A percentile compares a stretch with the other conserved stretches of the same genome.
Evolutionary conservation across 2,329 filamentous ascomycete genomes (phyloP).

Genomic region (Fusarium albosuccineum): DNA sequence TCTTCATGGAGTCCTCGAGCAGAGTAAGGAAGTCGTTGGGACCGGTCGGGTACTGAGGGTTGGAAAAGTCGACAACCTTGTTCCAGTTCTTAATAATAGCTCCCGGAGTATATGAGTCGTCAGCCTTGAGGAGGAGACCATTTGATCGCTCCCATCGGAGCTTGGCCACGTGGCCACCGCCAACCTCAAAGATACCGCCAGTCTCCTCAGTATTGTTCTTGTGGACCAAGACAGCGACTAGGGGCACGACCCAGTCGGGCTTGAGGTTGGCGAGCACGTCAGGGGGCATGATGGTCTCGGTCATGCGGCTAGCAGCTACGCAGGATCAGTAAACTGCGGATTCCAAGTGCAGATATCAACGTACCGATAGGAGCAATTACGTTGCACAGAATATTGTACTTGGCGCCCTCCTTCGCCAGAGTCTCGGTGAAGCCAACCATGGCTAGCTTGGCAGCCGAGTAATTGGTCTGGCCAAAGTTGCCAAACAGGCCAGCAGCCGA

Average conservation of each 20-base stretch:
- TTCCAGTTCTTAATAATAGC: constrained; percentile 92
- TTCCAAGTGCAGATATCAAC: constrained; percentile 22
- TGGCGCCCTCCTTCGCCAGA: constrained; percentile 94
- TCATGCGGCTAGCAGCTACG: constrained; percentile 91
- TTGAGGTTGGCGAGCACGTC: constrained; percentile 87
- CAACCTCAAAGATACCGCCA: constrained; percentile 92
- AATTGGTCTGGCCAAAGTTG: constrained; percentile 95
- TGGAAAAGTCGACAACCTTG: constrained; percentile 86
- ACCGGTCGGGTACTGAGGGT: constrained; percentile 83
- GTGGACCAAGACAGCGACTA: constrained; percentile 91
- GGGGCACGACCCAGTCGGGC: constrained; percentile 94
- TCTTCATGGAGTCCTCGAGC: constrained; percentile 85
- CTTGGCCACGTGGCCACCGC: constrained; percentile 93
- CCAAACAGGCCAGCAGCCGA: constrained; percentile 97
- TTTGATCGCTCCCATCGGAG: constrained; percentile 93
- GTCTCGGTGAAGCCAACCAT: constrained; percentile 98
- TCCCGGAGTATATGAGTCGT: constrained; percentile 87
- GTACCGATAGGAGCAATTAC: constrained; percentile 87
- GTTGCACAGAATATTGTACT: constrained; percentile 98
- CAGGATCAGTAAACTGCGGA: constrained; percentile 27
- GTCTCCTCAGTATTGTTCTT: constrained; percentile 85
- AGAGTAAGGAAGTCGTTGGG: constrained; percentile 89
- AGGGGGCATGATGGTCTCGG: constrained; percentile 94
- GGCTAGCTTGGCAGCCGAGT: constrained; percentile 95
- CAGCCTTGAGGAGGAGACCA: constrained; percentile 90